These are phyloP conservation scores for Hyaloscypha bicolor DNA, from an alignment of 495 filamentous ascomycete genomes.

Conservation along the genomic window DNA sequence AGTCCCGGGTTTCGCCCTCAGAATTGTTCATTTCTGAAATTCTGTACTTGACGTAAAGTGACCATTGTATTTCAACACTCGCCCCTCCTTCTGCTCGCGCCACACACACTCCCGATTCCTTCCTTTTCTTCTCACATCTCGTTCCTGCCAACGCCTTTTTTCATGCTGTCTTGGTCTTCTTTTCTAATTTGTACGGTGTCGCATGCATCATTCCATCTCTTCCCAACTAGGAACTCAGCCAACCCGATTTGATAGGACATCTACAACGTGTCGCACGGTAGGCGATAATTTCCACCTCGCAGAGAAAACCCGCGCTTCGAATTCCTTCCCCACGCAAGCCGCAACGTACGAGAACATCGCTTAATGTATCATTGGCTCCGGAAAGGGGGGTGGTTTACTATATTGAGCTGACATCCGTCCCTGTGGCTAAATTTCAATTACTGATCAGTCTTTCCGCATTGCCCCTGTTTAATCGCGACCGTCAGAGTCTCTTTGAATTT, in stretches of 20 bases:
- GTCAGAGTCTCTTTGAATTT: too few relatives aligned
- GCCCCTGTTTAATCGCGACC: too few relatives aligned
- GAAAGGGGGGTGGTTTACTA: not conserved
- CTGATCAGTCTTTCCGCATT: too few relatives aligned
- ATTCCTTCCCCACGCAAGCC: not conserved
- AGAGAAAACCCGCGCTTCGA: not conserved
- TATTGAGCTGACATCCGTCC: not conserved
- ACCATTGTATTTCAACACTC: too few relatives aligned
- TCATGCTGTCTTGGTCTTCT: not conserved
- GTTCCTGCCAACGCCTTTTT: not conserved
- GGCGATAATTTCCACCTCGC: not conserved
- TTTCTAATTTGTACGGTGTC: not conserved
- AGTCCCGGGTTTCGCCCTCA: too few relatives aligned
- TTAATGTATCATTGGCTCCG: not conserved
- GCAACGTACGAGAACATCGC: not conserved
- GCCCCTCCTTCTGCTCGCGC: too few relatives aligned
- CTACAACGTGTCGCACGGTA: not conserved
- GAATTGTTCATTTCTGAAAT: too few relatives aligned
- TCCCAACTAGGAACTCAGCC: not conserved
- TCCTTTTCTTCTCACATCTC: not conserved
- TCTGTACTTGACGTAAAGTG: too few relatives aligned
- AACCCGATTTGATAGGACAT: not conserved
- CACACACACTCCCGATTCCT: too few relatives aligned
- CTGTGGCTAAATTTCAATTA: not conserved
- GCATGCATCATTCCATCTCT: not conserved